Percentiles rank a stretch among this genome's conserved stretches.
Evolutionary conservation across 192 early-diverging fungal species (phyloP).

Genomic region (Jimgerdemannia flammicorona): DNA sequence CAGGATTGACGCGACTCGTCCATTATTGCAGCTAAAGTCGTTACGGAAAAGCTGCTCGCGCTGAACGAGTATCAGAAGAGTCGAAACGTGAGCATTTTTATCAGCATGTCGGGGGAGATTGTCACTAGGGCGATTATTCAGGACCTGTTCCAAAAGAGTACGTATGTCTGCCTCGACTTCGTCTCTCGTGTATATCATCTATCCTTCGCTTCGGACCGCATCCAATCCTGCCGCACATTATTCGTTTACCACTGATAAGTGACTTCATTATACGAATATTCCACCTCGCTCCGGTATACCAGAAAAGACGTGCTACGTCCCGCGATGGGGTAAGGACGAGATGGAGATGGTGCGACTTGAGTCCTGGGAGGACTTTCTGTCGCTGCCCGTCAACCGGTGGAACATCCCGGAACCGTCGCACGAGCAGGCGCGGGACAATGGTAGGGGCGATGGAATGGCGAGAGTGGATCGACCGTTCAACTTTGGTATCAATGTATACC

Average conservation of each 20-base stretch:
- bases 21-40: background rate
- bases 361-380: slow-evolving; percentile 53
- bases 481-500: background rate
- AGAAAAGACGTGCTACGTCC: slow-evolving; percentile 55
- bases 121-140: slow-evolving; percentile 41
- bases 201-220: no score
- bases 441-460: no score
- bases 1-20: background rate
- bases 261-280: background rate
- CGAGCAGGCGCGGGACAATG: slow-evolving; percentile 48
- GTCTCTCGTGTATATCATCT: no score
- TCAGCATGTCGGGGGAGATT: slow-evolving; percentile 52
- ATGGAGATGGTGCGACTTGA: slow-evolving; percentile 70
- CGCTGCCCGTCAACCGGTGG: slow-evolving; percentile 62
- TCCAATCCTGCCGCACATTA: background rate
- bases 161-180: background rate
- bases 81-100: slow-evolving; percentile 44
- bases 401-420: slow-evolving; percentile 60
- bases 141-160: slow-evolving; percentile 42
- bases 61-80: slow-evolving; percentile 33
- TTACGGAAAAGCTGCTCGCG: slow-evolving; percentile 22
- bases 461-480: background rate
- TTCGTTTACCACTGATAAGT: background rate
- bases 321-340: slow-evolving; percentile 38
- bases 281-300: slow-evolving; percentile 3